These are phyloP conservation scores for Zygotorulaspora mrakii DNA, from an alignment of 1,139 yeast species.

Conservation along the genomic window DNA sequence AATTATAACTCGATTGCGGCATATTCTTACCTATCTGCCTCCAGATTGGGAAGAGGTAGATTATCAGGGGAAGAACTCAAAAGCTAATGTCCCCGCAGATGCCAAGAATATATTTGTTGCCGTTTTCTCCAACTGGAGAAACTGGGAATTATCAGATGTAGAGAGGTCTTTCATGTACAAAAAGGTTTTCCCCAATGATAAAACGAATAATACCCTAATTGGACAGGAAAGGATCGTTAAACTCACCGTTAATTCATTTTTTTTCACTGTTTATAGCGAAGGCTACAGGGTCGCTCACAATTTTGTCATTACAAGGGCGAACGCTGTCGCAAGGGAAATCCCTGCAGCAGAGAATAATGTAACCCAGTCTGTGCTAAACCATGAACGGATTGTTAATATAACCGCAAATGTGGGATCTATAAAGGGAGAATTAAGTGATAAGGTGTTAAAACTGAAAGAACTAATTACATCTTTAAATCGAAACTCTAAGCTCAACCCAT, in stretches of 20 bases:
- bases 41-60: slow-evolving; percentile 42
- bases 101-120: slow-evolving; percentile 54
- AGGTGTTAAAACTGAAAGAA: slow-evolving; percentile 20
- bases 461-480: slow-evolving; percentile 14
- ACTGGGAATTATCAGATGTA: slow-evolving; percentile 74
- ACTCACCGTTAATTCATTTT: slow-evolving; percentile 23
- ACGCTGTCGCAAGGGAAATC: slow-evolving; percentile 20
- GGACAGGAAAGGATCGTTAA: slow-evolving; percentile 28
- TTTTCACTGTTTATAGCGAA: slow-evolving; percentile 26
- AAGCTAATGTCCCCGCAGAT: slow-evolving; percentile 43
- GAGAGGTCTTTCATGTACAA: slow-evolving; percentile 54
- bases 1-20: slow-evolving; percentile 70
- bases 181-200: slow-evolving; percentile 23
- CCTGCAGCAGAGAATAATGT: slow-evolving; percentile 18
- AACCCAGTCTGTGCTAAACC: slow-evolving; percentile 9
- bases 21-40: slow-evolving; percentile 63
- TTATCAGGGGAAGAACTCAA: slow-evolving; percentile 20
- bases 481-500: too few species aligned
- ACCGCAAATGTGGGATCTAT: slow-evolving; percentile 25
- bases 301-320: slow-evolving; percentile 24
- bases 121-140: slow-evolving; percentile 77
- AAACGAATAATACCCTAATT: slow-evolving; percentile 15
- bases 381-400: slow-evolving; percentile 23
- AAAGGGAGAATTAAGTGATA: slow-evolving; percentile 29
- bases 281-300: slow-evolving; percentile 29